These are phyloP conservation scores for Gossypium gossypioides DNA, from an alignment of 441 rosid genomes.

Conservation along the genomic window DNA sequence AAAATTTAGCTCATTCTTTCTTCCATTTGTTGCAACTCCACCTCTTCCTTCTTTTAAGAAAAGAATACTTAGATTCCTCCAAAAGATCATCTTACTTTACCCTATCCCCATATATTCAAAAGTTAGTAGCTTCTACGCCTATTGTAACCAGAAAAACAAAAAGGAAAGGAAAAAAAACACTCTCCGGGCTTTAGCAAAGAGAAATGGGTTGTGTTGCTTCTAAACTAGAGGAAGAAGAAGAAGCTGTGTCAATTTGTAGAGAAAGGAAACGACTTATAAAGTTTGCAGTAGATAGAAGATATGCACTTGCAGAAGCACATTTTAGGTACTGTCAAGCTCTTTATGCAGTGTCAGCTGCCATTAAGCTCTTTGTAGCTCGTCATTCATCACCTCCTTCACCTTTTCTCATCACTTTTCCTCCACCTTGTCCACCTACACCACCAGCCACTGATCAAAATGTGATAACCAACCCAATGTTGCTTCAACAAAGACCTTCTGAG, in stretches of 20 bases:
- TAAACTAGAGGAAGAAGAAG: conserved; percentile 72
- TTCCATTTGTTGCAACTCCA: conserved; percentile 18
- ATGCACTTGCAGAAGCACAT: conserved; percentile 76
- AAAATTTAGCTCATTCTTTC: conserved; percentile 3
- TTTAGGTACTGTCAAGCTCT: conserved; percentile 78
- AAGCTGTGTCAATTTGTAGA: conserved; percentile 67
- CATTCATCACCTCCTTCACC: conserved; percentile 60
- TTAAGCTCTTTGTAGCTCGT: conserved; percentile 78
- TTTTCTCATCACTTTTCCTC: conserved; percentile 51
- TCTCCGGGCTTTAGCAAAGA: conserved; percentile 1
- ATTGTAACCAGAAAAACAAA: conserved; percentile 11
- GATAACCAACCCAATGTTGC: conserved; percentile 46
- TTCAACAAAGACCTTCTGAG: conserved; percentile 42
- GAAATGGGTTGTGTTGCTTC: conserved; percentile 93
- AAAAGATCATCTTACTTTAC: conserved; percentile 20
- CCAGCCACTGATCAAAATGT: conserved; percentile 23
- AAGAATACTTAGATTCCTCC: conserved; percentile 22
- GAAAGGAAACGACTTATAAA: conserved; percentile 69
- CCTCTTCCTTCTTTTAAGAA: conserved; percentile 18
- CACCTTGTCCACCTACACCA: conserved; percentile 32
- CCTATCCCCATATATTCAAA: conserved; percentile 11
- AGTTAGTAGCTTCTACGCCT: conserved; percentile 17
- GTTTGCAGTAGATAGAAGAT: conserved; percentile 65
- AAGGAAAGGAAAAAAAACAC: background rate
- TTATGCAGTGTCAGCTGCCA: conserved; percentile 72